phyloP scores from a whole-genome alignment of 106 monocot species.

The Cymbidium sinense region DNA sequence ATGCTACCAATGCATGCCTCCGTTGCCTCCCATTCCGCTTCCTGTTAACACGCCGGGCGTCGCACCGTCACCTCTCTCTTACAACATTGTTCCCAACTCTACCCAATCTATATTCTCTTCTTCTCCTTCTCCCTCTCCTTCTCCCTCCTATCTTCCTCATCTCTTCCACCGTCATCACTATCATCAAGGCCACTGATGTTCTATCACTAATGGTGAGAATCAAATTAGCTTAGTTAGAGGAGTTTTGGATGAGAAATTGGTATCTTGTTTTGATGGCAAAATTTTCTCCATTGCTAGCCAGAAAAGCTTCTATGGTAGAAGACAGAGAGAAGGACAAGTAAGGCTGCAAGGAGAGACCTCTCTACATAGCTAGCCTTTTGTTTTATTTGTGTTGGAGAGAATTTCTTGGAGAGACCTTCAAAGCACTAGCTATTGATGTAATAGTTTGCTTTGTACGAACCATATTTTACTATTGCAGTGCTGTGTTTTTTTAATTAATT shows the following conservation, averaged over 20 bases:
- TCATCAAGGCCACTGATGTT: neutral
- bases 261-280: neutral
- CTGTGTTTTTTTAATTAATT: neutral
- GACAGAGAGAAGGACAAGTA: no score
- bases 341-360: neutral
- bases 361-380: neutral
- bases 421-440: neutral
- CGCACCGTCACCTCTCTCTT: slow-evolving; percentile 23
- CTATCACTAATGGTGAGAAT: no score
- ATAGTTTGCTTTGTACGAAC: neutral
- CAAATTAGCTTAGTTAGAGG: neutral
- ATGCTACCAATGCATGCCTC: slow-evolving; percentile 79
- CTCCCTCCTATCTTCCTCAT: neutral
- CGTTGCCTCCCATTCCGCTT: slow-evolving; percentile 3
- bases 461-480: neutral
- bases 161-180: no score
- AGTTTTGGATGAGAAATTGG: neutral
- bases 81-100: slow-evolving; percentile 8
- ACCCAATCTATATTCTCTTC: neutral
- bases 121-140: slow-evolving; percentile 13
- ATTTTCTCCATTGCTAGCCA: neutral
- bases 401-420: neutral
- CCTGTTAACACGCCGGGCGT: neutral
- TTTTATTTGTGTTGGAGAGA: neutral
- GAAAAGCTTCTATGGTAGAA: no score